These are phyloP conservation scores for Microcyclospora tardicrescens DNA, from an alignment of 2,329 filamentous ascomycete genomes.

Conservation along the genomic window DNA sequence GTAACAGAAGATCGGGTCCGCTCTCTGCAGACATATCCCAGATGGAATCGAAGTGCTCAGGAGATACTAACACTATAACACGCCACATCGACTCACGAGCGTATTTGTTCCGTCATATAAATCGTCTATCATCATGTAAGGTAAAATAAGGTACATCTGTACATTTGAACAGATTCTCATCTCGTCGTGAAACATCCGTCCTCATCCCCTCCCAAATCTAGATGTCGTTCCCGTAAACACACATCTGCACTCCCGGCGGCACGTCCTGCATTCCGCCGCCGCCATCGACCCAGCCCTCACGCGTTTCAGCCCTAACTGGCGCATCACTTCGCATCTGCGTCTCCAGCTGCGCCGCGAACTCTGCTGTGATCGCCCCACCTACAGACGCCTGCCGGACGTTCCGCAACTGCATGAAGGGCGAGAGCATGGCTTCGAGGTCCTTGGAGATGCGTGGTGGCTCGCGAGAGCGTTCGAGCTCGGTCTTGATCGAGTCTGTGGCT, in stretches of 20 bases:
- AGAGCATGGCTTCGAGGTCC: conserved; percentile 29
- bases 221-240: background rate
- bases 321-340: background rate
- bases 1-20: too few relatives aligned
- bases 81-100: too few relatives aligned
- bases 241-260: background rate
- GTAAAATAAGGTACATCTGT: too few relatives aligned
- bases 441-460: conserved; percentile 7
- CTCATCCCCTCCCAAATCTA: background rate
- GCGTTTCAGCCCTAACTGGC: background rate
- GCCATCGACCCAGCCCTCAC: background rate
- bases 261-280: background rate
- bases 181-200: too few relatives aligned
- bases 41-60: too few relatives aligned
- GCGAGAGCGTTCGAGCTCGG: conserved; percentile 12
- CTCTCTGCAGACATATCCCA: too few relatives aligned
- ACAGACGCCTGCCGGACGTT: conserved; percentile 25
- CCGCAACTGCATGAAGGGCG: conserved; percentile 27
- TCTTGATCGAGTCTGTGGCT: conserved; percentile 18
- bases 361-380: conserved; percentile 27
- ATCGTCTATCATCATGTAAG: too few relatives aligned
- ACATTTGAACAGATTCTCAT: too few relatives aligned
- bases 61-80: too few relatives aligned
- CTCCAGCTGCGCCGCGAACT: conserved; percentile 18
- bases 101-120: too few relatives aligned